Percentiles rank a stretch among this genome's conserved stretches.
These are phyloP conservation scores for Daldinia caldariorum DNA, from an alignment of 495 filamentous ascomycete genomes.

Conservation along the genomic window DNA sequence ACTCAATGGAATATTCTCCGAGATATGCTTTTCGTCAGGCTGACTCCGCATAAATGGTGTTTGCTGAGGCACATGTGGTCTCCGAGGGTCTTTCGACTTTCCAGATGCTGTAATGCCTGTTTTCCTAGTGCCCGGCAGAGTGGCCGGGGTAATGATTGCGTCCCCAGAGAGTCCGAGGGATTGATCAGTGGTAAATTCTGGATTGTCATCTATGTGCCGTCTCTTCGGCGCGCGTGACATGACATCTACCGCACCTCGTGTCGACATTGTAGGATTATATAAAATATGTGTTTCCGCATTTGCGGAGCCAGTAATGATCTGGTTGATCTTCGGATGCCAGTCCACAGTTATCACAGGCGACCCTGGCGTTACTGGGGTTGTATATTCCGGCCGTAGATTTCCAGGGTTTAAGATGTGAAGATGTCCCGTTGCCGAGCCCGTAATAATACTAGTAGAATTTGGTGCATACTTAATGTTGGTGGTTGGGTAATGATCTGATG, in stretches of 20 bases:
- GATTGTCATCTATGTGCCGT: conserved; percentile 93
- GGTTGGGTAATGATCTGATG: conserved; percentile 81
- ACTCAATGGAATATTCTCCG: conserved; percentile 85
- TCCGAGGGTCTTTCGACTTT: conserved; percentile 76
- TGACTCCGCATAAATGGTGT: conserved; percentile 93
- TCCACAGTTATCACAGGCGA: conserved; percentile 82
- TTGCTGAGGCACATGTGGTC: conserved; percentile 81
- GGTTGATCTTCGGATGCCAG: conserved; percentile 95
- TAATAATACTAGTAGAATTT: conserved; percentile 80
- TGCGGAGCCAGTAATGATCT: conserved; percentile 92
- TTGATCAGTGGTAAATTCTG: conserved; percentile 82
- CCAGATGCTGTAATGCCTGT: conserved; percentile 82
- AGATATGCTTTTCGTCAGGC: conserved; percentile 89
- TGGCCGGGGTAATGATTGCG: conserved; percentile 75
- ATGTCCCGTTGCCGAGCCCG: conserved; percentile 85
- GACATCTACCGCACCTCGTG: conserved; percentile 82
- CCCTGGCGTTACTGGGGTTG: conserved; percentile 85
- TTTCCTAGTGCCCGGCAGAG: conserved; percentile 52
- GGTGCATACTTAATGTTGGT: conserved; percentile 91
- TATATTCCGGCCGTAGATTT: conserved; percentile 82
- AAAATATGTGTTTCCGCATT: conserved; percentile 89
- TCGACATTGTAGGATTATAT: conserved; percentile 85
- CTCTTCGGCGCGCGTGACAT: conserved; percentile 95
- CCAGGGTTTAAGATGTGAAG: conserved; percentile 94
- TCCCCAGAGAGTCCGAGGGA: conserved; percentile 83